Base-by-base conservation (phyloP, 805 yeast species). In the Ogataea parapolymorpha region DNA sequence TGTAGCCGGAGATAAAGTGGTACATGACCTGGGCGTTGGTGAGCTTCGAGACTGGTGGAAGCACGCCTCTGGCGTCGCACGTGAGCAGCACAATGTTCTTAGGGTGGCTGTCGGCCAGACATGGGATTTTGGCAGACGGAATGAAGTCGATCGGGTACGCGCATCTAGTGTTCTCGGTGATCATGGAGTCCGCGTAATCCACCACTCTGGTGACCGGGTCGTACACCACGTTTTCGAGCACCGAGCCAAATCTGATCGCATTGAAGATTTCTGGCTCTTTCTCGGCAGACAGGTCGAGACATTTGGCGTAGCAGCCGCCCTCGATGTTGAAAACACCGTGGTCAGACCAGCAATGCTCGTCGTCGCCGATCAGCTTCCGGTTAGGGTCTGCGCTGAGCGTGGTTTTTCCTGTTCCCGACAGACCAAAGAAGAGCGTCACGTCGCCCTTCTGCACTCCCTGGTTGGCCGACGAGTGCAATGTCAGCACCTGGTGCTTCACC, bases 291-390 rank as follows among this genome's bases (percentile, higher is more conserved):
- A 91, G 75, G 59, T 87, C 96, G 52, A 91, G 74, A 74, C 97
- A 90, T 72, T 91, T 91, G 59, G 98, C 98, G 74, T 91, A 91
- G 76, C 99, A 91, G 53, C 99, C 99, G 68, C 99, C 99, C 74
- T 91, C 99, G 60, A 91, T 90, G 79, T 93, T 93, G 82, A 91
- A 91, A 45, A 91, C 97, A 72, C 99, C 99, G 55, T 85, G 74
- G 68, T 91, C 95, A 14, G 97, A 86, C 99, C 99, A 91, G 75
- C 98, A 91, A 74, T 91, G 99, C 73, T 91, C 99, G 65, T 91
- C 99, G 67, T 91, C 99, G 66, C 99, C 99, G 63, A 91, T 91
- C 65, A 91, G 79, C 65, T 77, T 70, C 68, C 99, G 84, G 70
- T 87, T 74, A 45, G 96, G 96, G 65, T 91, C 98, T 41, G 98